Evolutionary conservation across 306 rosid species (phyloP).

Genomic region (Senna tora): DNA sequence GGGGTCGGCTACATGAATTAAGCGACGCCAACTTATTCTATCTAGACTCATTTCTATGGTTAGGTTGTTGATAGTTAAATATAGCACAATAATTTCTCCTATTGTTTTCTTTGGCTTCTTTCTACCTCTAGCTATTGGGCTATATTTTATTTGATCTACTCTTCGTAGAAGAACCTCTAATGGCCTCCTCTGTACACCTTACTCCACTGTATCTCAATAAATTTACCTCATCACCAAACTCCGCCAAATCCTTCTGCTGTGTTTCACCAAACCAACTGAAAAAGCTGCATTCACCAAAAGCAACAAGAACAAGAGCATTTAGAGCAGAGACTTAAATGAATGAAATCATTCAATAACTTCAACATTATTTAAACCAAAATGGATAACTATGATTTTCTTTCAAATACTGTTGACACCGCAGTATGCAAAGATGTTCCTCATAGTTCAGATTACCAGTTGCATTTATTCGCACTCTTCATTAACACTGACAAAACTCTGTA

Average conservation of each 20-base stretch:
- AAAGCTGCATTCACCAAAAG: constrained; percentile 53
- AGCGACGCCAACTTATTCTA: too few relatives aligned
- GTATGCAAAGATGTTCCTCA: constrained; percentile 1
- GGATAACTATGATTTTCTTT: background rate
- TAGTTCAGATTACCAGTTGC: background rate
- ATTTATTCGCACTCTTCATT: background rate
- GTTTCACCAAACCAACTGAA: constrained; percentile 73
- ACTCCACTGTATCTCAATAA: background rate
- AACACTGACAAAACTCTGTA: background rate
- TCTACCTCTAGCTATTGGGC: too few relatives aligned
- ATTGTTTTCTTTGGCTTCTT: too few relatives aligned
- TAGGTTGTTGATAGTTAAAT: too few relatives aligned
- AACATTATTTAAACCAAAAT: background rate
- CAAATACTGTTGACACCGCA: background rate
- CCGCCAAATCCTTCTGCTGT: constrained; percentile 52
- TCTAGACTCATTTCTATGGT: too few relatives aligned
- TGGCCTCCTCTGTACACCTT: too few relatives aligned
- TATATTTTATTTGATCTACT: too few relatives aligned
- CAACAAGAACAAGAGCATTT: background rate
- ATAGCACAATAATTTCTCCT: too few relatives aligned
- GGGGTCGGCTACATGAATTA: too few relatives aligned
- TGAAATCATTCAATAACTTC: constrained; percentile 10
- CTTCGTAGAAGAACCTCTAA: too few relatives aligned
- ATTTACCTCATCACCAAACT: constrained; percentile 60
- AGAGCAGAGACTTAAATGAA: background rate